Evolutionary conservation across 306 rosid species (phyloP).

Genomic region (Begonia masoniana): DNA sequence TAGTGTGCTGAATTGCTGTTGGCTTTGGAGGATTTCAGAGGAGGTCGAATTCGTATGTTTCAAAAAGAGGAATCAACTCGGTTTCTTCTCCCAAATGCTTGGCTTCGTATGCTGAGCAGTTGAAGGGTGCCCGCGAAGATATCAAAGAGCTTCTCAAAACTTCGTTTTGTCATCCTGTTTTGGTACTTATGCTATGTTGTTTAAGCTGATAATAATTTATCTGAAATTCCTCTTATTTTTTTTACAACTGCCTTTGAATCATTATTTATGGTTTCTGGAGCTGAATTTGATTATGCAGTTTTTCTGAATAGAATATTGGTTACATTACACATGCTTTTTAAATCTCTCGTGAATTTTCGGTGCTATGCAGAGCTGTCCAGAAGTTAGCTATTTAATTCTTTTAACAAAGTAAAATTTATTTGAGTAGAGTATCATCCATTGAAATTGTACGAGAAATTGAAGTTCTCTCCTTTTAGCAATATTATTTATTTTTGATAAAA

Average conservation of each 20-base stretch:
- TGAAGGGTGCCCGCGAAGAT: constrained; percentile 74
- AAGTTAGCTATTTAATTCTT: background rate
- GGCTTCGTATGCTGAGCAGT: constrained; percentile 71
- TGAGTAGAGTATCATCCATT: too few species aligned
- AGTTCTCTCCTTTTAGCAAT: too few species aligned
- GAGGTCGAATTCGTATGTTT: constrained; percentile 25
- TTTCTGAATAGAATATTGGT: too few species aligned
- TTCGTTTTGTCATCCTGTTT: constrained; percentile 70
- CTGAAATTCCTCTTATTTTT: background rate
- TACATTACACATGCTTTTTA: background rate
- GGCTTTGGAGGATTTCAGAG: constrained; percentile 20
- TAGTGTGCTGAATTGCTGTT: background rate
- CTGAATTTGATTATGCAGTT: too few species aligned
- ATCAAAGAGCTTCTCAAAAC: constrained; percentile 63
- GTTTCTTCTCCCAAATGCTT: constrained; percentile 35
- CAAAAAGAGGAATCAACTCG: constrained; percentile 32
- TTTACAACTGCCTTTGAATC: background rate
- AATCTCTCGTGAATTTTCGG: background rate
- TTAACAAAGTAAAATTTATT: too few species aligned
- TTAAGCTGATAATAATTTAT: background rate
- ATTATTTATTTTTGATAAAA: too few species aligned
- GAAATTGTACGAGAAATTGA: too few species aligned
- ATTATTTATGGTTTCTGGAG: background rate
- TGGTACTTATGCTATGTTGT: constrained; percentile 24
- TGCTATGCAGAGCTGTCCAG: background rate